Evolutionary conservation across 2,329 filamentous ascomycete genomes (phyloP), one percentile per base, ranked within the genome.

Genomic region (Teratosphaeria epicoccoides): DNA sequence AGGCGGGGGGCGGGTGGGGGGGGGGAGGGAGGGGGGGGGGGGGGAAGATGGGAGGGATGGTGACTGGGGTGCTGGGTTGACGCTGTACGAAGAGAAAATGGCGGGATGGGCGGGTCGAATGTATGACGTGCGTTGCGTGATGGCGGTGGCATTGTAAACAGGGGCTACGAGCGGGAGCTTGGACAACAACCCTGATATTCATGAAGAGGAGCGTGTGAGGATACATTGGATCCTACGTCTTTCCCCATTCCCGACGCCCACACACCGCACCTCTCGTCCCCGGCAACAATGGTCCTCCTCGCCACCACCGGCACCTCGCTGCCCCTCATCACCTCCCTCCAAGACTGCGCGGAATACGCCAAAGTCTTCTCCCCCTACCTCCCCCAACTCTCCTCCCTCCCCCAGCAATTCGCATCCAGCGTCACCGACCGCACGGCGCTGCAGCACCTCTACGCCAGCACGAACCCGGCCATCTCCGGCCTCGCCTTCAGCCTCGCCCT

Each of bases 391-490:
- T 70, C 70, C 55, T 63, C 65, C 20, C 68, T 77, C 6, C 73
- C 73, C 1, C 61, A 67, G 49, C 63, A 69, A 48, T 51, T 76
- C 49, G 66, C 81, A 55, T 77, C 80, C 48, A 79, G 79, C 59
- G 73, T 81, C 57, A 76, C 76, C 57, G 81, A 80, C 64, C 70
- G 78, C 28, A 76, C 81, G 49, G 80, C 74, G 49, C 72, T 96
- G 50, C 76, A 81, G 61, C 73, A 82, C 46, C 72, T 95, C 52
- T 98, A 97, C 63, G 68, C 85, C 51, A 76, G 82, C 46, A 97
- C 91, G 17, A 97, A 98, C 66, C 93, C 93, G 0, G 73, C 95
- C 43, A 76, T 95, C 24, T 83, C 81, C 0, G 86, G 81, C 2
- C 77, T 94, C 57, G 84, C 81, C 0, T 79, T 87, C 49, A 85